These are phyloP conservation scores for Sphaerulina populicola DNA, from an alignment of 2,329 filamentous ascomycete species.

Conservation along the genomic window DNA sequence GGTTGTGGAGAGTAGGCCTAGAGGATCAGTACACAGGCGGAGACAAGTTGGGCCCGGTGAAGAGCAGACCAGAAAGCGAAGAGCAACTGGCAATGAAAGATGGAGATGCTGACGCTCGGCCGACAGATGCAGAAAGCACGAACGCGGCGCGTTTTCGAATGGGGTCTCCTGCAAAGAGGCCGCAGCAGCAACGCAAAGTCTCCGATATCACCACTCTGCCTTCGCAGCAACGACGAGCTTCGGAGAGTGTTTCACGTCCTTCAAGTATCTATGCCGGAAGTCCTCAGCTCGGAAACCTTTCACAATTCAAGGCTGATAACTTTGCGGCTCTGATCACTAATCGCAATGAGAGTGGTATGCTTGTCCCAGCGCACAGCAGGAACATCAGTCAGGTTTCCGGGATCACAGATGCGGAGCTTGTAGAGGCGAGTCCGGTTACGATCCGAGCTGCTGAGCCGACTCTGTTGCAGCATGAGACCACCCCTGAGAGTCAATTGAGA, in stretches of 20 bases:
- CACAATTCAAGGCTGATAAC: not conserved
- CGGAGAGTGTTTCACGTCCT: not conserved
- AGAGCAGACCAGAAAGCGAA: conserved; percentile 6
- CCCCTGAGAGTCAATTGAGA: not conserved
- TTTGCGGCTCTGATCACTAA: not conserved
- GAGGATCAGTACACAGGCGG: conserved; percentile 7
- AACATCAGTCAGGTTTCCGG: conserved; percentile 4
- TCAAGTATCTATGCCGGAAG: not conserved
- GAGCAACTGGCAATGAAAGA: not conserved
- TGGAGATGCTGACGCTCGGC: not conserved
- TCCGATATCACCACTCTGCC: conserved; percentile 25
- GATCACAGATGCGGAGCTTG: conserved; percentile 9
- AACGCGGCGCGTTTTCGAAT: not conserved
- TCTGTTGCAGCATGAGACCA: conserved; percentile 1
- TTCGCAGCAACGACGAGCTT: conserved; percentile 3
- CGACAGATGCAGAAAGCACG: not conserved
- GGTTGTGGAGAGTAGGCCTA: conserved; percentile 6
- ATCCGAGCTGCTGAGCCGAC: conserved; percentile 10
- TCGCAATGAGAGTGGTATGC: not conserved
- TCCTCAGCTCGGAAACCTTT: not conserved
- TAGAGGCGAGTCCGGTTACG: conserved; percentile 9
- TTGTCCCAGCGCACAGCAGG: not conserved
- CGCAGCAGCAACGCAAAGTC: conserved; percentile 19
- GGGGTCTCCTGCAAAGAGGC: not conserved
- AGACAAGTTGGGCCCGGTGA: conserved; percentile 7